Percentiles rank a stretch among this genome's conserved stretches.
These are phyloP conservation scores for Platanthera zijinensis DNA, from an alignment of 106 monocot genomes.

Conservation along the genomic window DNA sequence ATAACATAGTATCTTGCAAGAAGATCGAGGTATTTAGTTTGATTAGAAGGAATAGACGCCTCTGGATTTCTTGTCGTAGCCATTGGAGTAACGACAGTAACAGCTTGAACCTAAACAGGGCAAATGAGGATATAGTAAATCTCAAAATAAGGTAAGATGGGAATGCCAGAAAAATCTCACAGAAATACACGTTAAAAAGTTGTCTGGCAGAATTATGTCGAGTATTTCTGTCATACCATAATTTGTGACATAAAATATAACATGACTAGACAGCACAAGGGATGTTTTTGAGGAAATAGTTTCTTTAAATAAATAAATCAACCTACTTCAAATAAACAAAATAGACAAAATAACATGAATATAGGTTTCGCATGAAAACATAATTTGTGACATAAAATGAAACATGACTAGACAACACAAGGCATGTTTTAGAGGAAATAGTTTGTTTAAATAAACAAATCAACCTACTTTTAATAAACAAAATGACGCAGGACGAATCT, in stretches of 20 bases:
- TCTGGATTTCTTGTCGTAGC: constrained; percentile 16
- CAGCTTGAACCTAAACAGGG: constrained; percentile 15
- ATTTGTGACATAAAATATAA: background rate
- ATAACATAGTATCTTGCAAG: constrained; percentile 79
- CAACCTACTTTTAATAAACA: too few species aligned
- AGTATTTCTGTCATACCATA: background rate
- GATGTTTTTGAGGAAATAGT: background rate
- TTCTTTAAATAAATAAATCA: background rate
- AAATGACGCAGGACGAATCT: too few species aligned
- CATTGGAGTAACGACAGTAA: constrained; percentile 14
- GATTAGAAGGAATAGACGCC: constrained; percentile 34
- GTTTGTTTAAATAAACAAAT: too few species aligned
- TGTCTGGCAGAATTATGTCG: background rate
- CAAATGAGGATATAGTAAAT: background rate
- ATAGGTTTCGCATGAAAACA: background rate
- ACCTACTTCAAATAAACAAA: background rate
- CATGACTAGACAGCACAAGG: background rate
- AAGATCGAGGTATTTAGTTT: constrained; percentile 74
- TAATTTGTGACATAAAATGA: too few species aligned
- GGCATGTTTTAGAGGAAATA: too few species aligned
- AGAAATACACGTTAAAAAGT: background rate
- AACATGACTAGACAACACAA: too few species aligned
- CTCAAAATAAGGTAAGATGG: constrained; percentile 3
- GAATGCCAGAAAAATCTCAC: background rate
- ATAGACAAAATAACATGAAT: background rate